phyloP scores from a whole-genome alignment of 495 filamentous ascomycete genomes.

The Hamigera avellanea region DNA sequence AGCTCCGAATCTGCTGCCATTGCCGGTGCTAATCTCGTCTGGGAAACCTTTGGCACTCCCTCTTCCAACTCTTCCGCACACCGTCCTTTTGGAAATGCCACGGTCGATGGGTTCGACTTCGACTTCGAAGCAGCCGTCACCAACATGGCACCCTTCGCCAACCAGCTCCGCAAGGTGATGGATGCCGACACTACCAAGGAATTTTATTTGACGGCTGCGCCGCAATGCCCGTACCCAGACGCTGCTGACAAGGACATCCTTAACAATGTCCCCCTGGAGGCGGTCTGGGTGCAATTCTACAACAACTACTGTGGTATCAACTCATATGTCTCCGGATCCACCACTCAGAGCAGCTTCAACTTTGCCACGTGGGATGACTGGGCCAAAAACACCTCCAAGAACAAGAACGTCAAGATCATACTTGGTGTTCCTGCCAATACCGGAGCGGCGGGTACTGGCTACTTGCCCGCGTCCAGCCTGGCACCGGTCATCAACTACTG shows the following conservation, averaged over 20 bases:
- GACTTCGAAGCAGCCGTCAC: conserved; percentile 44
- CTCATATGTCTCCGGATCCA: conserved; percentile 32
- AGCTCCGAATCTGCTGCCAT: conserved; percentile 36
- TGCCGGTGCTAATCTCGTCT: conserved; percentile 47
- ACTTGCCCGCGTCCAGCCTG: conserved; percentile 34
- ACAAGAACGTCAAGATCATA: conserved; percentile 52
- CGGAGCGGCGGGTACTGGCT: conserved; percentile 46
- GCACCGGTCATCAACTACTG: conserved; percentile 35
- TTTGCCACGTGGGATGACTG: conserved; percentile 61
- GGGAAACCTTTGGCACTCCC: conserved; percentile 55
- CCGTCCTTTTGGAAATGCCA: conserved; percentile 53
- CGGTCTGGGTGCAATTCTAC: conserved; percentile 64
- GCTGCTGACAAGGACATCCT: conserved; percentile 46
- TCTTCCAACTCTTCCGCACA: conserved; percentile 11
- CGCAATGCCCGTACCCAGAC: conserved; percentile 58
- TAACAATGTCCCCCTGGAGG: conserved; percentile 45
- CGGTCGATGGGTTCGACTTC: conserved; percentile 64
- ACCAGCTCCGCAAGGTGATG: conserved; percentile 42
- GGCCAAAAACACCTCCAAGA: conserved; percentile 48
- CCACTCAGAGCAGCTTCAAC: conserved; percentile 50
- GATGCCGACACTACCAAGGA: conserved; percentile 34
- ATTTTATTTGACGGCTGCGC: conserved; percentile 54
- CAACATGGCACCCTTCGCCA: conserved; percentile 44
- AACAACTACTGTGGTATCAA: conserved; percentile 59
- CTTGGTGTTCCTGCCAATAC: conserved; percentile 54